A percentile compares a stretch with the other conserved stretches of the same genome.
Evolutionary conservation across 306 rosid species (phyloP).

Genomic region (Morella rubra): DNA sequence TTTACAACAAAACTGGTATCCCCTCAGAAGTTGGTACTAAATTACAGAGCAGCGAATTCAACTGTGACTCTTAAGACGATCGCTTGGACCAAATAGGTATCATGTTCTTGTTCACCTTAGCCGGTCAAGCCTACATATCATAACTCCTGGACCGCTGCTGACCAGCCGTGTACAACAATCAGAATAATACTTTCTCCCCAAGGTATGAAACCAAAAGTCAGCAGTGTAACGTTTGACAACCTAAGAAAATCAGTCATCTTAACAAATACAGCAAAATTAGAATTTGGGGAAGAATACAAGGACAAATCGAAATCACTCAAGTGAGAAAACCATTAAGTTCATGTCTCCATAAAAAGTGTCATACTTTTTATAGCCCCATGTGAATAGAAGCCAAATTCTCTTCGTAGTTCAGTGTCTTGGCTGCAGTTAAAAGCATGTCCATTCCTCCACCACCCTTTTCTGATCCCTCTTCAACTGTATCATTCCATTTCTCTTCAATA

Average conservation of each 20-base stretch:
- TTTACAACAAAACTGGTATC: conserved; percentile 1
- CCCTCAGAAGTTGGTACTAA: conserved; percentile 19
- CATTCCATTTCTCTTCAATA: conserved; percentile 40
- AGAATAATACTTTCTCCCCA: conserved; percentile 40
- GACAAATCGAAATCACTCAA: conserved; percentile 27
- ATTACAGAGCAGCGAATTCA: conserved; percentile 14
- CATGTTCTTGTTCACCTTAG: conserved; percentile 17
- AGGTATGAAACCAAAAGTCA: conserved; percentile 44
- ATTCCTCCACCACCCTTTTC: conserved; percentile 70
- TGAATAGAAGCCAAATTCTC: conserved; percentile 45
- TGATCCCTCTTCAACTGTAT: conserved; percentile 39
- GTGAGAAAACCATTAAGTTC: conserved; percentile 3
- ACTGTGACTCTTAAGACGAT: conserved; percentile 17
- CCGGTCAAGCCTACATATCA: conserved; percentile 17
- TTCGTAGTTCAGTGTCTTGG: conserved; percentile 60
- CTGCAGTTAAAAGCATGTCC: conserved; percentile 88
- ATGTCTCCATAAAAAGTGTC: conserved; percentile 17
- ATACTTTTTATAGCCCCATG: conserved; percentile 27
- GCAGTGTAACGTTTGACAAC: conserved; percentile 45
- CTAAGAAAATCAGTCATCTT: conserved; percentile 44
- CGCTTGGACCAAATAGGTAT: neutral
- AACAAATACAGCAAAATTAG: conserved; percentile 29
- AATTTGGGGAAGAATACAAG: conserved; percentile 29
- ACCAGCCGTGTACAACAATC: conserved; percentile 32
- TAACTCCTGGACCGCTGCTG: conserved; percentile 27